Evolutionary conservation across 768 basidiomycete genomes (phyloP).

Genomic region (Collybiopsis luxurians): DNA sequence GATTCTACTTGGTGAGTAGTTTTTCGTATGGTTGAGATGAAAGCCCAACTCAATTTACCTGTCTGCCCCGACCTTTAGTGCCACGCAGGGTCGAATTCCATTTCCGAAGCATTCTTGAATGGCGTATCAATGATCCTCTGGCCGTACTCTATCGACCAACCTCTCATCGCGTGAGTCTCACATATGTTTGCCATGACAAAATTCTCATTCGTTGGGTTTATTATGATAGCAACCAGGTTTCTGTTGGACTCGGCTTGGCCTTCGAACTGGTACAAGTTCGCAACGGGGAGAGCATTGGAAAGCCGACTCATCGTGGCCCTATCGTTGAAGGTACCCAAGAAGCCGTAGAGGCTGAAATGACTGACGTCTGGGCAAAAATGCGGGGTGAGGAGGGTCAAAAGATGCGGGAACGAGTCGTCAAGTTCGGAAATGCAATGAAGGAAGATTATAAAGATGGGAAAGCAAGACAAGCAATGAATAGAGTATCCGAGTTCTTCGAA

Average conservation of each 20-base stretch:
- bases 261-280: neutral
- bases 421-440: neutral
- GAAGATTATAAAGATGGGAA: neutral
- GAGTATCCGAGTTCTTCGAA: neutral
- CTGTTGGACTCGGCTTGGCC: neutral
- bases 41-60: neutral
- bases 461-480: neutral
- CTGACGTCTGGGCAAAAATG: neutral
- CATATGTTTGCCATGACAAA: neutral
- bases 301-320: neutral
- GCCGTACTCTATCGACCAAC: neutral
- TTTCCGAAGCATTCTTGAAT: neutral
- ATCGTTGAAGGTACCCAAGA: neutral
- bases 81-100: neutral
- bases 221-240: neutral
- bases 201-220: neutral
- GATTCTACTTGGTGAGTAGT: neutral
- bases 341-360: neutral
- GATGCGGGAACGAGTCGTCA: neutral
- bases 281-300: neutral
- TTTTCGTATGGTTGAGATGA: neutral
- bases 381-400: neutral
- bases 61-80: neutral
- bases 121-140: neutral
- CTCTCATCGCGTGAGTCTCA: neutral